Base-by-base conservation (phyloP, 2,329 filamentous ascomycete species). In the Talaromyces funiculosus region DNA sequence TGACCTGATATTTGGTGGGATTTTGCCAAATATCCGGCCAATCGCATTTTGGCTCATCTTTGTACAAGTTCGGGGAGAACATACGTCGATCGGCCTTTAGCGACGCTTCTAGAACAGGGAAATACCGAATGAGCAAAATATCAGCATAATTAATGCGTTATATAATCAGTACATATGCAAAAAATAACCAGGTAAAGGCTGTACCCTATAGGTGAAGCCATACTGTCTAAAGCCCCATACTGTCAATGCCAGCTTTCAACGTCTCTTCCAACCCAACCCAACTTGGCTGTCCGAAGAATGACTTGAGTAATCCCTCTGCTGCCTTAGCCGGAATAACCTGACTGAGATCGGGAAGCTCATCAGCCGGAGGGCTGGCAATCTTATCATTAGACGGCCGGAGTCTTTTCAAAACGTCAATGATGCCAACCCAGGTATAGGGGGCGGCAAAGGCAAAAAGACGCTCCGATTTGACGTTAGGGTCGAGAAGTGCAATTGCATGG, bases 391-490 rank as follows among this genome's bases (percentile, higher is more conserved):
- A 68, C 0, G 81, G 81, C 56, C 73, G 72, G 6, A 76, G 47
- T 49, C 74, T 72, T 22, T 73, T 68, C 55, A 79, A 66, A 3
- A 76, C 69, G 1, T 64, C 67, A 14, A 81, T 64, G 2, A 74
- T 64, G 2, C 76, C 66, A 47, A 82, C 80, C 67, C 75, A 81
- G 54, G 73, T 81, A 62, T 74, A 81, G 0, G 75, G 75, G 3
- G 74, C 70, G 0, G 78, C 80, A 54, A 80, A 84, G 1, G 72
- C 82, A 65, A 84, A 82, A n/a, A 86, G 67, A 2, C 84, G 77
- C 66, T 84, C 77, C 0, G 74, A 73, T 0, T 69, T 62, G 0
- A 84, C 73, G 1, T 75, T 72, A 0, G 75, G 70, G 29, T 82
- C 71, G 0, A 82, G 72, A 14, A 80, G 69, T 0, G 80, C 82